phyloP scores from a whole-genome alignment of 331 rosid genomes.

The Cucumis variabilis region DNA sequence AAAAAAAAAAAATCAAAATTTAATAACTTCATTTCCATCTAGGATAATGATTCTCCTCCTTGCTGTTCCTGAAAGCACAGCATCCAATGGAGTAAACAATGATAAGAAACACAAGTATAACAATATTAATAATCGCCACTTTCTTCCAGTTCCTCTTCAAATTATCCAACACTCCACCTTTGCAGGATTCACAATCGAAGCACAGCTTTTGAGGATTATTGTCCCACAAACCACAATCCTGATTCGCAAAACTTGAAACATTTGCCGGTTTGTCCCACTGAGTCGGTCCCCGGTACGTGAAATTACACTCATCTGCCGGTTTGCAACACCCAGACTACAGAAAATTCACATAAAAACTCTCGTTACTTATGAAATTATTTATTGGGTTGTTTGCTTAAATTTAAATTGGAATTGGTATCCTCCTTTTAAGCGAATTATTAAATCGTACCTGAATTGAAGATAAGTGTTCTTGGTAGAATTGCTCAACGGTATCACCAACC shows the following conservation, averaged over 20 bases:
- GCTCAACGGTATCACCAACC: slow-evolving; percentile 24
- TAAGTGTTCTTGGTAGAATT: slow-evolving; percentile 49
- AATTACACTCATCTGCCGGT: slow-evolving; percentile 71
- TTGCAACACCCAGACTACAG: slow-evolving; percentile 93
- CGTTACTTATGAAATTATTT: background rate
- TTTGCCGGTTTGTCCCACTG: slow-evolving; percentile 43
- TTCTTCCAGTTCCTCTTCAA: slow-evolving; percentile 75
- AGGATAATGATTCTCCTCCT: slow-evolving; percentile 53
- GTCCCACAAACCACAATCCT: slow-evolving; percentile 71
- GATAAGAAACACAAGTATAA: slow-evolving; percentile 69
- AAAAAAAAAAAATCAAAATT: background rate
- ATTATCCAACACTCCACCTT: slow-evolving; percentile 83
- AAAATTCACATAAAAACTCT: background rate
- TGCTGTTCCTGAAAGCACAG: slow-evolving; percentile 88
- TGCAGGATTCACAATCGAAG: slow-evolving; percentile 86
- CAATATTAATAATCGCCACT: slow-evolving; percentile 66
- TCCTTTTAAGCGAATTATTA: background rate
- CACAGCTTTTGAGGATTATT: slow-evolving; percentile 56
- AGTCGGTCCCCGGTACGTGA: slow-evolving; percentile 48
- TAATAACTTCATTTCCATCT: slow-evolving; percentile 45
- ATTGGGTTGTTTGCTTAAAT: background rate
- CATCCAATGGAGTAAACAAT: slow-evolving; percentile 83
- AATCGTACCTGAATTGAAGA: slow-evolving; percentile 70
- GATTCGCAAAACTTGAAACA: background rate
- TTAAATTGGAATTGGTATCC: background rate